Conservation (phyloP, 2,329 filamentous ascomycete species). For the Trichoderma afroharzianum region DNA sequence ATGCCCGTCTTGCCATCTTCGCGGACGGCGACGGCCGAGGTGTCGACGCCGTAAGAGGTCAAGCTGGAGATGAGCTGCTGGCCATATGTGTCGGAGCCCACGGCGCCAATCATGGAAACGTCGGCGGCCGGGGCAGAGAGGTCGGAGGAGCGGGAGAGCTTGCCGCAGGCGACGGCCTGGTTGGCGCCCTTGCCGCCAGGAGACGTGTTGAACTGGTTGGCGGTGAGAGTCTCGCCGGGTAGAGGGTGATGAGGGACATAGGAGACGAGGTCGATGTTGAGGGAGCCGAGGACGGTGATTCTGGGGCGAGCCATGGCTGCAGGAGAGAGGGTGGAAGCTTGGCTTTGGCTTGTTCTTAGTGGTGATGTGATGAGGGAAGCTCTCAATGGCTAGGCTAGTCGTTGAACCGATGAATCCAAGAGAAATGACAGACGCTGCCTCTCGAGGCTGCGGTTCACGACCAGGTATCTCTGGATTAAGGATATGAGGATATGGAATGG, state of each 20-base stretch:
- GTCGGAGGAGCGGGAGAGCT: conserved; percentile 61
- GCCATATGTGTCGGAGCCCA: conserved; percentile 67
- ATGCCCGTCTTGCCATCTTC: conserved; percentile 58
- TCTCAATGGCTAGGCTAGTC: not conserved
- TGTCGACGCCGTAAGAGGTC: conserved; percentile 58
- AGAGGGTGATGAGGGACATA: conserved; percentile 78
- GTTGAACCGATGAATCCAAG: not conserved
- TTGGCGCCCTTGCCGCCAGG: conserved; percentile 94
- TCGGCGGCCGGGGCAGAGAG: conserved; percentile 34
- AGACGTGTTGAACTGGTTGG: conserved; percentile 72
- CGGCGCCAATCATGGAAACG: conserved; percentile 71
- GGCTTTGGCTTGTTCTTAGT: too few relatives aligned
- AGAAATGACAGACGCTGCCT: not conserved
- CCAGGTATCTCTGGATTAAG: not conserved
- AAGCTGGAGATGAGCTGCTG: conserved; percentile 57
- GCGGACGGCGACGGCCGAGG: conserved; percentile 46
- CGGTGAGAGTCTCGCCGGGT: conserved; percentile 83
- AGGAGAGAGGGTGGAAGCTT: not conserved
- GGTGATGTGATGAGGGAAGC: not conserved
- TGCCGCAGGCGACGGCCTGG: conserved; percentile 85
- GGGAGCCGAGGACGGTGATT: conserved; percentile 85
- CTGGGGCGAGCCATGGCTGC: conserved; percentile 33
- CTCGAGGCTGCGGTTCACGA: not conserved
- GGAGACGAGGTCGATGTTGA: conserved; percentile 92
- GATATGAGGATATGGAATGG: not conserved